Evolutionary conservation across 1,284 basidiomycete genomes (phyloP).

Genomic region (Heterobasidion annosum): DNA sequence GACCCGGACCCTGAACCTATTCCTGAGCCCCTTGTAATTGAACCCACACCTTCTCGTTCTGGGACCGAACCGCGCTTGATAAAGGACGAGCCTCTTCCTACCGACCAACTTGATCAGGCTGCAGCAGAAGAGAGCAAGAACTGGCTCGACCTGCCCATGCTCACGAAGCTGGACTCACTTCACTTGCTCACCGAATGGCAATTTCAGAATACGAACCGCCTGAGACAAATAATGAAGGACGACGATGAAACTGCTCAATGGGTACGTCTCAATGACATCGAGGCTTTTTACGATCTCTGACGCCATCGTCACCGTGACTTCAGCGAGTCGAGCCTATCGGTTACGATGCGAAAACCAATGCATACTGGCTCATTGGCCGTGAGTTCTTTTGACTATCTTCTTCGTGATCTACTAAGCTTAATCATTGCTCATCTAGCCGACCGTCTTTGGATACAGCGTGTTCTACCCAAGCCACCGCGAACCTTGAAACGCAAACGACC

Average conservation of each 20-base stretch:
- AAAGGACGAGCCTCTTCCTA: slow-evolving; percentile 9
- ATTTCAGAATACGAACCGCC: slow-evolving; percentile 61
- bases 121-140: slow-evolving; percentile 32
- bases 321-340: slow-evolving; percentile 85
- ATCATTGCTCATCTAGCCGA: slow-evolving; percentile 37
- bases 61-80: slow-evolving; percentile 6
- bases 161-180: slow-evolving; percentile 71
- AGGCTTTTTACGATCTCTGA: background rate
- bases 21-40: background rate
- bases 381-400: slow-evolving; percentile 13
- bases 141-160: slow-evolving; percentile 63
- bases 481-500: slow-evolving; percentile 49
- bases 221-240: slow-evolving; percentile 64
- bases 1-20: background rate
- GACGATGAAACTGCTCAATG: slow-evolving; percentile 70
- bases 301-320: background rate
- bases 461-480: slow-evolving; percentile 42
- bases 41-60: background rate
- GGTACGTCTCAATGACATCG: slow-evolving; percentile 34
- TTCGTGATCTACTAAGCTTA: background rate
- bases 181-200: slow-evolving; percentile 72
- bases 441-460: slow-evolving; percentile 82
- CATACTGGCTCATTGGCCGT: slow-evolving; percentile 87
- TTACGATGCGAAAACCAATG: slow-evolving; percentile 73
- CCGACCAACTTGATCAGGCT: slow-evolving; percentile 3